phyloP scores from a whole-genome alignment of 2,329 filamentous ascomycete species.

The Fusarium chlamydosporum region DNA sequence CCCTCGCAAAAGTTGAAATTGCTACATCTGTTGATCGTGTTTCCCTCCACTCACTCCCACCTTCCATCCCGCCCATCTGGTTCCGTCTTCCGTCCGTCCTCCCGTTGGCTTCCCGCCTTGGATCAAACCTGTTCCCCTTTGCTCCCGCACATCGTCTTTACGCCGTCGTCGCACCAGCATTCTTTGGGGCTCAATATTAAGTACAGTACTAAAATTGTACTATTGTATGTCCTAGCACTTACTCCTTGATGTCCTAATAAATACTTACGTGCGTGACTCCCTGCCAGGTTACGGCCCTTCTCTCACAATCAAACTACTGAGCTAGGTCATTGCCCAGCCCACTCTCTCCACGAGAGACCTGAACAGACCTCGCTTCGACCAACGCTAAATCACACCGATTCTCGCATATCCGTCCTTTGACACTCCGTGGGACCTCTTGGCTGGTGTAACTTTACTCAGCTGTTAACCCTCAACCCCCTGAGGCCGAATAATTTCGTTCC shows the following conservation, averaged over 20 bases:
- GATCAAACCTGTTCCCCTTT: constrained; percentile 45
- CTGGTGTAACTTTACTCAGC: constrained; percentile 28
- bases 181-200: constrained; percentile 29
- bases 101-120: constrained; percentile 47
- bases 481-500: constrained; percentile 27
- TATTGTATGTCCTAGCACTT: constrained; percentile 26
- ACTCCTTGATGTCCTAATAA: constrained; percentile 33
- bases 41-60: constrained; percentile 41
- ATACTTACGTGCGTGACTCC: constrained; percentile 40
- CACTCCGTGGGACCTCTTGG: constrained; percentile 38
- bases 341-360: constrained; percentile 39
- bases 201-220: constrained; percentile 21
- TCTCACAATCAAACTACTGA: constrained; percentile 36
- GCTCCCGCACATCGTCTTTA: constrained; percentile 47
- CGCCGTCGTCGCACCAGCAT: constrained; percentile 46
- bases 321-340: constrained; percentile 36
- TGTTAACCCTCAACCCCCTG: constrained; percentile 38
- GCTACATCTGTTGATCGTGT: constrained; percentile 42
- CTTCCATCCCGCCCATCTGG: constrained; percentile 43
- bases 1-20: constrained; percentile 45
- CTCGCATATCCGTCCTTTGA: constrained; percentile 40
- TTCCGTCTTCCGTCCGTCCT: constrained; percentile 49
- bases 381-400: constrained; percentile 44
- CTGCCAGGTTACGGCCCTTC: constrained; percentile 41
- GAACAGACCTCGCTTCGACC: constrained; percentile 37